These are phyloP conservation scores for Phialocephala sp. DNA, from an alignment of 2,329 filamentous ascomycete species.

Conservation along the genomic window DNA sequence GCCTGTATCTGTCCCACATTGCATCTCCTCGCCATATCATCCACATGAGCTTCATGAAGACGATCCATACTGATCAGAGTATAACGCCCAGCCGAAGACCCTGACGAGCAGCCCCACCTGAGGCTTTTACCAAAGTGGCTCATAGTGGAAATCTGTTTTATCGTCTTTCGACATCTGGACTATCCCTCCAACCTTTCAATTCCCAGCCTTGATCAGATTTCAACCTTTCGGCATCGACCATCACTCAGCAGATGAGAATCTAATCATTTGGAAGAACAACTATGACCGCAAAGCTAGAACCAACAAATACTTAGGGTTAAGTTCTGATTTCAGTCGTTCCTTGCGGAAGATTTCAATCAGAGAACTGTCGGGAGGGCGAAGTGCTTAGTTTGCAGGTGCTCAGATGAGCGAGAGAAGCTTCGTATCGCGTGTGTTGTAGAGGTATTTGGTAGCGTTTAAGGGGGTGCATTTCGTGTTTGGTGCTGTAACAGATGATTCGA, in stretches of 20 bases:
- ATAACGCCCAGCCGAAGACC: constrained; percentile 67
- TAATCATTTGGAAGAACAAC: constrained; percentile 76
- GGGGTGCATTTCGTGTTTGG: constrained; percentile 33
- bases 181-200: constrained; percentile 58
- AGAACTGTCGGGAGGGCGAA: constrained; percentile 81
- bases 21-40: constrained; percentile 40
- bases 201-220: constrained; percentile 56
- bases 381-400: constrained; percentile 60
- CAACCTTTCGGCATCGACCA: constrained; percentile 46
- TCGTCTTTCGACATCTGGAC: constrained; percentile 60
- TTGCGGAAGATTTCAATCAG: constrained; percentile 74
- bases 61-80: constrained; percentile 68
- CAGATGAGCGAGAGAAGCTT: constrained; percentile 54
- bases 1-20: constrained; percentile 50
- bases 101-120: constrained; percentile 78
- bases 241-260: constrained; percentile 41
- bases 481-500: constrained; percentile 35
- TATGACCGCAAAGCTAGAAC: constrained; percentile 78
- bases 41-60: constrained; percentile 51
- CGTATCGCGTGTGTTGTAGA: constrained; percentile 31
- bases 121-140: constrained; percentile 78
- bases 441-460: constrained; percentile 33
- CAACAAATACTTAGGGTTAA: constrained; percentile 91
- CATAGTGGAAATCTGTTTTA: constrained; percentile 71
- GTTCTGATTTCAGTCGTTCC: constrained; percentile 79